These are phyloP conservation scores for Saccharomyces hybrid DNA, from an alignment of 1,139 yeast species.

Conservation along the genomic window DNA sequence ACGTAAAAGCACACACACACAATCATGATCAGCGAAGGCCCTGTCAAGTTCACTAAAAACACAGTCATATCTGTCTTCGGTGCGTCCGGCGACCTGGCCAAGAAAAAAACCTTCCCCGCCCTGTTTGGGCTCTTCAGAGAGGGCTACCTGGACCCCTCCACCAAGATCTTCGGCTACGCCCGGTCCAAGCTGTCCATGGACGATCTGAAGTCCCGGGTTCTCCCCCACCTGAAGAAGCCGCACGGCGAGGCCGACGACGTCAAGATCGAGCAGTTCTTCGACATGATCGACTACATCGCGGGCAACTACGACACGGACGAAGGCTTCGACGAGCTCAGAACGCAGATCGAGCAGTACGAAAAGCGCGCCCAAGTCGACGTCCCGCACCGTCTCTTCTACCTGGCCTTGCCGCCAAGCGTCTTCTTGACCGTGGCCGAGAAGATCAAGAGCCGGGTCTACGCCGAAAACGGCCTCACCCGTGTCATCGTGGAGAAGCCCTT, in stretches of 20 bases:
- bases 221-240: slow-evolving; percentile 54
- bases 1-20: no score
- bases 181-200: slow-evolving; percentile 63
- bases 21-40: slow-evolving; percentile 1
- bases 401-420: slow-evolving; percentile 92
- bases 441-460: slow-evolving; percentile 63
- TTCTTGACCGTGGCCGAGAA: slow-evolving; percentile 72
- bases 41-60: slow-evolving; percentile 44
- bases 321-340: slow-evolving; percentile 55
- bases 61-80: slow-evolving; percentile 82
- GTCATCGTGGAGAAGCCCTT: slow-evolving; percentile 95
- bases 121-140: slow-evolving; percentile 67
- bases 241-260: slow-evolving; percentile 37
- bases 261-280: slow-evolving; percentile 56
- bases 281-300: slow-evolving; percentile 55
- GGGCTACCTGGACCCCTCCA: slow-evolving; percentile 63
- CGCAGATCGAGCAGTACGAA: slow-evolving; percentile 54
- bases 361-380: slow-evolving; percentile 36
- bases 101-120: slow-evolving; percentile 89
- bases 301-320: slow-evolving; percentile 78
- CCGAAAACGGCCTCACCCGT: slow-evolving; percentile 61
- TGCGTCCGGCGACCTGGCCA: slow-evolving; percentile 95
- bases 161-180: slow-evolving; percentile 85
- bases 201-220: slow-evolving; percentile 60
- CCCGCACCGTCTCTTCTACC: slow-evolving; percentile 74